A percentile compares a stretch with the other conserved stretches of the same genome.
phyloP scores from a whole-genome alignment of 225 moss, liverwort and hornwort genomes.

The Thuidium tamariscinum region DNA sequence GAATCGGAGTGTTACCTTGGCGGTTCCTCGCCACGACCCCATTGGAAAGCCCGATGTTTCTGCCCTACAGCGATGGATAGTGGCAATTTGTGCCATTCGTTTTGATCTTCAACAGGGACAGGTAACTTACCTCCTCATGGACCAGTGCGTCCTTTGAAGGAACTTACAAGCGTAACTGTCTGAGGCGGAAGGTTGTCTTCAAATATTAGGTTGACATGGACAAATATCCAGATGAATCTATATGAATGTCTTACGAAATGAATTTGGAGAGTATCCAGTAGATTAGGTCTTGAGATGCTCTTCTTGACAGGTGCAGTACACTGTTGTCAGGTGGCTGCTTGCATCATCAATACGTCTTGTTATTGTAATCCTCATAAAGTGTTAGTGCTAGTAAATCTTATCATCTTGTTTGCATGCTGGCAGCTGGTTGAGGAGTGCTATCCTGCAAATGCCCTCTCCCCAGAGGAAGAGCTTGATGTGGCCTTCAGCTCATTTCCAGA shows the following conservation, averaged over 20 bases:
- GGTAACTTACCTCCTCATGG: constrained; percentile 16
- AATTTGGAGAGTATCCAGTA: background rate
- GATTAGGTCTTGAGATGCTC: background rate
- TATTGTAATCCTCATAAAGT: background rate
- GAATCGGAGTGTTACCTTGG: constrained; percentile 61
- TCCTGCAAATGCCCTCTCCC: constrained; percentile 72
- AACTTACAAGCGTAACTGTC: background rate
- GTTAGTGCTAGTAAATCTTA: background rate
- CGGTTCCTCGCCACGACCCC: constrained; percentile 56
- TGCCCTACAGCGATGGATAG: constrained; percentile 78
- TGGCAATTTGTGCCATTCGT: constrained; percentile 89
- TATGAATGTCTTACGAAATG: background rate
- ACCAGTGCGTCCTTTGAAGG: background rate
- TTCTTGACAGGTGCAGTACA: background rate
- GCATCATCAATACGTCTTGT: background rate
- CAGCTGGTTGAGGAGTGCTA: constrained; percentile 92
- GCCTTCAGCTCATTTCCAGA: constrained; percentile 99
- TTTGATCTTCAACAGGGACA: constrained; percentile 99
- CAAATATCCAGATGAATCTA: background rate
- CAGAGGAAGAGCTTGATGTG: constrained; percentile 97
- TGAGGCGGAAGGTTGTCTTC: background rate
- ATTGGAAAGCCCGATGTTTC: constrained; percentile 59
- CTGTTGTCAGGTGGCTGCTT: background rate
- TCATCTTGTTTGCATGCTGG: constrained; percentile 4
- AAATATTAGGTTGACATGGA: background rate